Percentiles rank a stretch among this genome's conserved stretches.
phyloP scores from a whole-genome alignment of 345 rosid genomes.

The Toxicodendron radicans region DNA sequence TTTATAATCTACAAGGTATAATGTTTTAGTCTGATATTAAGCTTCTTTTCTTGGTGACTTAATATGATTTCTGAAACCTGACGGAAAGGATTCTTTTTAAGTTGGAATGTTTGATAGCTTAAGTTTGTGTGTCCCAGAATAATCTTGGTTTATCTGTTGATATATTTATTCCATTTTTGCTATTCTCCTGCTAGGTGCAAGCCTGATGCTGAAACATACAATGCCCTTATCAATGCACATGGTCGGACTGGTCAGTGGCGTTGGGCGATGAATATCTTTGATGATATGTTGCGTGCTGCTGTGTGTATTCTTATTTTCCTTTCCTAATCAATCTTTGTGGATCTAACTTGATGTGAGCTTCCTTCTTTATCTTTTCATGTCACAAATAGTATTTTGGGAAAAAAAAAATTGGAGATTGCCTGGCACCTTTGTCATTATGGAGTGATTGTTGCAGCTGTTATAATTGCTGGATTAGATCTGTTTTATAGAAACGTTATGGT shows the following conservation, averaged over 20 bases:
- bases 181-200: slow-evolving; percentile 59
- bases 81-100: not conserved
- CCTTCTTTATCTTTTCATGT: slow-evolving; percentile 27
- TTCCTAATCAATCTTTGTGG: slow-evolving; percentile 30
- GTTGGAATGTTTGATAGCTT: not conserved
- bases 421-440: not conserved
- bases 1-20: not conserved
- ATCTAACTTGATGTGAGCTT: slow-evolving; percentile 38
- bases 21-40: not conserved
- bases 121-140: not conserved
- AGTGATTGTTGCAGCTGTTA: not conserved
- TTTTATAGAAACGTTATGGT: not conserved
- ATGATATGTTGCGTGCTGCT: slow-evolving; percentile 82
- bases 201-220: slow-evolving; percentile 84
- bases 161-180: slow-evolving; percentile 11
- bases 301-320: slow-evolving; percentile 60
- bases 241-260: slow-evolving; percentile 94
- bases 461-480: not conserved
- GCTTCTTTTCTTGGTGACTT: not conserved
- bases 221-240: slow-evolving; percentile 89
- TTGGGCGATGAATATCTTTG: slow-evolving; percentile 92
- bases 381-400: not conserved
- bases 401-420: slow-evolving; percentile 9
- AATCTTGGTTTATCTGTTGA: not conserved
- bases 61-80: not conserved